A percentile compares a stretch with the other conserved stretches of the same genome.
These are phyloP conservation scores for Capsicum pubescens DNA, from an alignment of 257 asterid genomes.

Conservation along the genomic window DNA sequence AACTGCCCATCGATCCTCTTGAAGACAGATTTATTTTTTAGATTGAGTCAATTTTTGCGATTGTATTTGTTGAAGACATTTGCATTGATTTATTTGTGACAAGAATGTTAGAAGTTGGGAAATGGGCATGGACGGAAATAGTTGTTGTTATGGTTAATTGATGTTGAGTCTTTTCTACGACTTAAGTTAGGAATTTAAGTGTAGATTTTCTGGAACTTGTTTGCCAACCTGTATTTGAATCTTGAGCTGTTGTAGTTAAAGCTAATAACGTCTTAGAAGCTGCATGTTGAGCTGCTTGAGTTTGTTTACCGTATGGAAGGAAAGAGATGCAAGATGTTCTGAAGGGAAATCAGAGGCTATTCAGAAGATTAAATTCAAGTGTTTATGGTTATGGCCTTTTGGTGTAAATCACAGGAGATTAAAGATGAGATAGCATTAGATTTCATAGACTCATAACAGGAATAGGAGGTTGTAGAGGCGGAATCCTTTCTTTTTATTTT, in stretches of 20 bases:
- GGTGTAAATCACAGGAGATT: background rate
- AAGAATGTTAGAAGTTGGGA: background rate
- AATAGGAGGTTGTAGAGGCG: background rate
- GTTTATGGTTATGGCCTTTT: background rate
- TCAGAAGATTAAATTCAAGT: background rate
- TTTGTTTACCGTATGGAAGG: no score
- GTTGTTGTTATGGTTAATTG: background rate
- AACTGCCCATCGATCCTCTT: background rate
- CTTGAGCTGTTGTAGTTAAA: background rate
- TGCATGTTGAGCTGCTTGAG: background rate
- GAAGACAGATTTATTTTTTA: background rate
- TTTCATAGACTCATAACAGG: background rate
- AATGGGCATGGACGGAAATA: background rate
- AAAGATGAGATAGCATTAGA: no score
- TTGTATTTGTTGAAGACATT: background rate
- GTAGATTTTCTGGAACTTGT: conserved; percentile 12
- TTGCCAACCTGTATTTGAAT: background rate
- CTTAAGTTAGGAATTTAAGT: background rate
- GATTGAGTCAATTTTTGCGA: background rate
- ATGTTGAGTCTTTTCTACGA: background rate
- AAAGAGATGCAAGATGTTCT: no score
- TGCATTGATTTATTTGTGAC: background rate
- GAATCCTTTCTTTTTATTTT: background rate
- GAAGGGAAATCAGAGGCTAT: background rate
- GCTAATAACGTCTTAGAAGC: background rate